These are phyloP conservation scores for Tagetes erecta DNA, from an alignment of 129 eudicot species.

Conservation along the genomic window DNA sequence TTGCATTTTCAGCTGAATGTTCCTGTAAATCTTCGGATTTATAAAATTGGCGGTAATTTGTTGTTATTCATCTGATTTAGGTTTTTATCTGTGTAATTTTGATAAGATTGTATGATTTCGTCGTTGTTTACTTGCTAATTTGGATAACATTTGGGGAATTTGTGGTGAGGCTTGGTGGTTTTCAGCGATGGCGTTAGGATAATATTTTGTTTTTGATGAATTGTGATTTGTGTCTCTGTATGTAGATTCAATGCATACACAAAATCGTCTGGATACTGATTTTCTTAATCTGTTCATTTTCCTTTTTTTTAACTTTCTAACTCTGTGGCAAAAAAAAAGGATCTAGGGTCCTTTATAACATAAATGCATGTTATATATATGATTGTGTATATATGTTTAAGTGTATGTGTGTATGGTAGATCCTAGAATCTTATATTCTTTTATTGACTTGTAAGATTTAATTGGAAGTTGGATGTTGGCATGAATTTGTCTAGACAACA, in stretches of 20 bases:
- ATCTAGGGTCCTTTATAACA: not conserved
- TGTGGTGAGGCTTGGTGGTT: conserved; percentile 17
- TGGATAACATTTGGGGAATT: conserved; percentile 12
- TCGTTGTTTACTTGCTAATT: conserved; percentile 30
- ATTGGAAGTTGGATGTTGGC: conserved; percentile 12
- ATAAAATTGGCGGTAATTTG: conserved; percentile 17
- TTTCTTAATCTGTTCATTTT: not conserved
- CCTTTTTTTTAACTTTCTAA: conserved; percentile 15
- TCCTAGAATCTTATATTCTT: not conserved
- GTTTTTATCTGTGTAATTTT: conserved; percentile 21
- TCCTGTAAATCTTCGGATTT: conserved; percentile 6
- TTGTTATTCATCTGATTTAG: conserved; percentile 16
- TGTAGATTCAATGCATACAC: not conserved
- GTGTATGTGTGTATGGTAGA: not conserved
- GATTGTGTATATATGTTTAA: not conserved
- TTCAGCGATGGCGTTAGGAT: not conserved
- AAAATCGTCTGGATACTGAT: not conserved
- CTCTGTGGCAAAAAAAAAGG: not conserved
- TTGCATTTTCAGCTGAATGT: conserved; percentile 8
- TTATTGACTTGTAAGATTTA: not conserved
- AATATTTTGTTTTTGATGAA: not conserved
- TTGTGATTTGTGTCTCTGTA: not conserved
- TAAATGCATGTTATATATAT: not conserved
- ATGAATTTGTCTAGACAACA: conserved; percentile 1
- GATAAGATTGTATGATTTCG: not conserved